Conservation (phyloP, 192 early-diverging fungal genomes). For the Coemansia sp. region DNA sequence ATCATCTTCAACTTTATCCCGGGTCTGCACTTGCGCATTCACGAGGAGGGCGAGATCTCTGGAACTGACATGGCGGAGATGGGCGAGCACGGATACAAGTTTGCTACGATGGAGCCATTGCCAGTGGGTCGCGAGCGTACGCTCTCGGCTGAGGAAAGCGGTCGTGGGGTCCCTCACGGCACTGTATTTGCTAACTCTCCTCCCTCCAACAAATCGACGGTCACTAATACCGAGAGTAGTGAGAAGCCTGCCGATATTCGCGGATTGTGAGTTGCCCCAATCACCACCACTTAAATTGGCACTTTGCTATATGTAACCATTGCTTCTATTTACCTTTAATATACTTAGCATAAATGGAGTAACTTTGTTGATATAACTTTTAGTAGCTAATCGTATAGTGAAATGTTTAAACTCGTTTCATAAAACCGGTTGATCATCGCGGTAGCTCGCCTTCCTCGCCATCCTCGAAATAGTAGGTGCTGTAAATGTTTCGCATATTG, state of each 20-base stretch:
- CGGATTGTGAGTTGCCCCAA: neutral
- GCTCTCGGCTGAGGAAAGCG: conserved; percentile 27
- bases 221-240: conserved; percentile 10
- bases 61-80: conserved; percentile 85
- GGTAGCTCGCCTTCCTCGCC: neutral
- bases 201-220: conserved; percentile 21
- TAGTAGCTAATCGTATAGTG: too few relatives aligned
- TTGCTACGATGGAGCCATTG: conserved; percentile 39
- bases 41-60: conserved; percentile 69
- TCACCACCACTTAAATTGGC: neutral
- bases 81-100: conserved; percentile 69
- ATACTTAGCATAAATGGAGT: neutral
- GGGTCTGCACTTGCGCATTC: conserved; percentile 71
- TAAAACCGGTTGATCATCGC: too few relatives aligned
- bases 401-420: neutral
- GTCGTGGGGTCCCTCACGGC: conserved; percentile 3
- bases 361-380: too few relatives aligned
- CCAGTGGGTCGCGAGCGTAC: conserved; percentile 16
- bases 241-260: conserved; percentile 25
- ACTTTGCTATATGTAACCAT: neutral
- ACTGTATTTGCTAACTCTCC: neutral
- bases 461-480: neutral
- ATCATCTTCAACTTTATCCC: conserved; percentile 73
- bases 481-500: neutral
- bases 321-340: neutral